Percentiles rank a stretch among this genome's conserved stretches.
Evolutionary conservation across 1,284 basidiomycete species (phyloP).

Genomic region (Apiotrichum porosum): DNA sequence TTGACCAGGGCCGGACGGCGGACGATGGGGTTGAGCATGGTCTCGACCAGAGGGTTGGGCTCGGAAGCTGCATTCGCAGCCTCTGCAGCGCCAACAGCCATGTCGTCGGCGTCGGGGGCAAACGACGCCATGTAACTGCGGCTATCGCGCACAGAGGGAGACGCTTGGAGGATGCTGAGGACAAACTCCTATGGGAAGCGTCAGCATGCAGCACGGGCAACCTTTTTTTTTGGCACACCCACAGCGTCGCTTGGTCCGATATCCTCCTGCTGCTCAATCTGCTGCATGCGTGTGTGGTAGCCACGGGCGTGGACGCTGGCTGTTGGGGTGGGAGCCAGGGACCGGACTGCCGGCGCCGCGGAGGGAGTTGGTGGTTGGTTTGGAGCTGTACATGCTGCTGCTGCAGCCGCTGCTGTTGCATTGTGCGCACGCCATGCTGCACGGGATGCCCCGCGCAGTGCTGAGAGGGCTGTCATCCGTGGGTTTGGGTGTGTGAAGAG

Average conservation of each 20-base stretch:
- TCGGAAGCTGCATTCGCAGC: conserved; percentile 25
- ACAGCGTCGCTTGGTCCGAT: conserved; percentile 9
- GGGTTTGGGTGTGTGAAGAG: too few species aligned
- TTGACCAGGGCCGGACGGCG: conserved; percentile 76
- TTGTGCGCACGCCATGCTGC: too few species aligned
- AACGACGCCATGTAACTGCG: conserved; percentile 86
- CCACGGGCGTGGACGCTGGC: too few species aligned
- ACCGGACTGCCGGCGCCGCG: too few species aligned
- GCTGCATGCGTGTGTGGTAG: conserved; percentile 9
- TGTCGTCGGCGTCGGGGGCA: conserved; percentile 31
- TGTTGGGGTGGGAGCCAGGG: too few species aligned
- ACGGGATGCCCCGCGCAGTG: too few species aligned
- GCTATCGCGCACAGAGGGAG: conserved; percentile 86
- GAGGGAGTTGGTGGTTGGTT: too few species aligned
- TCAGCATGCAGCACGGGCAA: neutral
- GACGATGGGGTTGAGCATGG: conserved; percentile 74
- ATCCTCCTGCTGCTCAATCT: conserved; percentile 8
- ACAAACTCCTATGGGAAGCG: conserved; percentile 75
- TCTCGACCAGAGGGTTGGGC: conserved; percentile 61
- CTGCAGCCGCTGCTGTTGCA: too few species aligned
- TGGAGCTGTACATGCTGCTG: too few species aligned
- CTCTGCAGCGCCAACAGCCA: conserved; percentile 19
- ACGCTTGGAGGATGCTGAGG: conserved; percentile 86
- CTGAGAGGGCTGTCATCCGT: too few species aligned
- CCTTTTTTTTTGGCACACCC: neutral